Evolutionary conservation across 208 protist genomes (phyloP).

Genomic region (Entamoeba moshkovskii): DNA sequence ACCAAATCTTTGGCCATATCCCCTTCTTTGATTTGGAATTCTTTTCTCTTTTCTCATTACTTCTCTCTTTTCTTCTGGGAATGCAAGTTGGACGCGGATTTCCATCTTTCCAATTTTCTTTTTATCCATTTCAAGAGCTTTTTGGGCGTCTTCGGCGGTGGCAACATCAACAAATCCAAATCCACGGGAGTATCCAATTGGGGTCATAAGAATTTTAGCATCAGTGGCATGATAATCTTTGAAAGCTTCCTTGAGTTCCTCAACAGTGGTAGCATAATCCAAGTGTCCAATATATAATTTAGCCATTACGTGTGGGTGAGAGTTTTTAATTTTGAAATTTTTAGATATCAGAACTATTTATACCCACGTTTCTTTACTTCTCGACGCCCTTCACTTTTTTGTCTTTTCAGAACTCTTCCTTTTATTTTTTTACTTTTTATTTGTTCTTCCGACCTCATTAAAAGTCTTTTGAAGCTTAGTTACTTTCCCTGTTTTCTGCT

Average conservation of each 20-base stretch:
- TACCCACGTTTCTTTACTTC: no score
- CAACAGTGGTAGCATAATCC: background rate
- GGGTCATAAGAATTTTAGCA: background rate
- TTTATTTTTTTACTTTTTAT: no score
- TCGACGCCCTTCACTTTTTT: no score
- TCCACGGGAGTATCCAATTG: background rate
- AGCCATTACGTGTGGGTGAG: no score
- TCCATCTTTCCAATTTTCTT: background rate
- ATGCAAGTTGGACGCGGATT: background rate
- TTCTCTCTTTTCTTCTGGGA: background rate
- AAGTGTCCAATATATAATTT: background rate
- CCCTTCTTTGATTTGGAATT: background rate
- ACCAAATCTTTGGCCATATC: background rate
- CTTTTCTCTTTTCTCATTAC: background rate
- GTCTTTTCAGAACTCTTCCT: no score
- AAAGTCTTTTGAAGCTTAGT: no score
- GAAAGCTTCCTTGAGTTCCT: background rate
- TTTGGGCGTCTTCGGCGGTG: constrained; percentile 10
- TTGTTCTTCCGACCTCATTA: no score
- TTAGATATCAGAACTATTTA: no score
- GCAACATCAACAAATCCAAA: background rate
- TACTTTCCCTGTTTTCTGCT: no score
- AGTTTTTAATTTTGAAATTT: background rate
- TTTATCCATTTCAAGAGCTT: constrained; percentile 18
- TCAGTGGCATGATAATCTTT: background rate